Conservation (phyloP, 805 yeast species). For the Candida chauliodis region DNA sequence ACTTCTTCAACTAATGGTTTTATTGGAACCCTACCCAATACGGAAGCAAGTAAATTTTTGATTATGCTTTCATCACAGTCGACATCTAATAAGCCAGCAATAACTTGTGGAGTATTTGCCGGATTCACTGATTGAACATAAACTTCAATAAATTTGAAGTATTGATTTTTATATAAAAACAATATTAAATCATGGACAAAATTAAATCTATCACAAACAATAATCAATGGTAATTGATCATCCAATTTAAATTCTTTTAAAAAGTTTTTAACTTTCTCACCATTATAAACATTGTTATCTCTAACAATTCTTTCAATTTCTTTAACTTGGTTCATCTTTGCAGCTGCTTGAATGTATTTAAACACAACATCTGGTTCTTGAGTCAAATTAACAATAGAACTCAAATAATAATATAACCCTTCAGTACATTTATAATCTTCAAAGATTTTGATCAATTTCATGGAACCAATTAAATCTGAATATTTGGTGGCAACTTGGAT, state of each 20-base stretch:
- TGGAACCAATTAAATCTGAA: constrained; percentile 88
- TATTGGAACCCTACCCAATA: constrained; percentile 91
- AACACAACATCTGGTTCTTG: constrained; percentile 94
- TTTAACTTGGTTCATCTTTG: constrained; percentile 80
- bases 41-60: constrained; percentile 75
- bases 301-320: constrained; percentile 96
- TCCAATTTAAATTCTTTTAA: constrained; percentile 90
- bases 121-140: constrained; percentile 98
- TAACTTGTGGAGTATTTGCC: constrained; percentile 90
- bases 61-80: constrained; percentile 93
- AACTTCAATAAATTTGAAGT: constrained; percentile 94
- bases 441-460: constrained; percentile 79
- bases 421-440: constrained; percentile 91
- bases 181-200: constrained; percentile 91
- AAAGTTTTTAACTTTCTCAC: constrained; percentile 96
- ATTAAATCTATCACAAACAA: constrained; percentile 90
- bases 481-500: constrained; percentile 96
- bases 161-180: constrained; percentile 92
- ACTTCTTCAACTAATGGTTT: constrained; percentile 88
- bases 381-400: constrained; percentile 88
- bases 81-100: constrained; percentile 93
- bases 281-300: constrained; percentile 90
- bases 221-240: constrained; percentile 93
- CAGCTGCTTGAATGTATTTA: constrained; percentile 94
- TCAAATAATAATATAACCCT: constrained; percentile 91